Evolutionary conservation across 495 filamentous ascomycete species (phyloP).

Genomic region (Lentithecium fluviatile): DNA sequence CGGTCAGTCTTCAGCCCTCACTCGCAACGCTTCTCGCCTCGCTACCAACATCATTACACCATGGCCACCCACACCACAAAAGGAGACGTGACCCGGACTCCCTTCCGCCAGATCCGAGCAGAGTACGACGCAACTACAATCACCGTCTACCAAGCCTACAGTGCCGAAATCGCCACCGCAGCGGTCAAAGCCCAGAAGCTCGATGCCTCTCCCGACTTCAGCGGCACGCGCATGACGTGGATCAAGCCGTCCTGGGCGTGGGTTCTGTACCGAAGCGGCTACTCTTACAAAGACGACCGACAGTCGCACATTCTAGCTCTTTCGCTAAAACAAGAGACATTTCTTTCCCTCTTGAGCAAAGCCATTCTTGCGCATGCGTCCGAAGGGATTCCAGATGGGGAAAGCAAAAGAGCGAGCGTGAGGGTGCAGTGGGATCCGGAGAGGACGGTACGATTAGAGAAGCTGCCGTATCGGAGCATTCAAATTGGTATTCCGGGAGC

Average conservation of each 20-base stretch:
- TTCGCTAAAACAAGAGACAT: slow-evolving; percentile 21
- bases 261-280: slow-evolving; percentile 57
- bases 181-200: slow-evolving; percentile 55
- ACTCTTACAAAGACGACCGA: slow-evolving; percentile 33
- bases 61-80: neutral
- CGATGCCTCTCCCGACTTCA: slow-evolving; percentile 53
- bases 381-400: slow-evolving; percentile 45
- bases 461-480: slow-evolving; percentile 53
- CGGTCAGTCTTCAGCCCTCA: too few species aligned
- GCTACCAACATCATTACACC: neutral
- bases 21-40: neutral
- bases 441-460: slow-evolving; percentile 45
- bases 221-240: slow-evolving; percentile 62
- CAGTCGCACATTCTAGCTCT: slow-evolving; percentile 31
- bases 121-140: slow-evolving; percentile 50
- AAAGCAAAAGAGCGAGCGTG: slow-evolving; percentile 50
- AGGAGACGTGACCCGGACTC: slow-evolving; percentile 9
- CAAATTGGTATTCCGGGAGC: slow-evolving; percentile 58
- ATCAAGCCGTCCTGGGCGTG: slow-evolving; percentile 65
- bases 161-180: slow-evolving; percentile 51
- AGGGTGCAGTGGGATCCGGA: slow-evolving; percentile 67
- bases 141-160: slow-evolving; percentile 66
- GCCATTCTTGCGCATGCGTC: slow-evolving; percentile 21
- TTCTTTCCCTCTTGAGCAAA: slow-evolving; percentile 6
- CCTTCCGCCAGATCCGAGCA: slow-evolving; percentile 58